These are phyloP conservation scores for Wallacemonas sp. DNA, from an alignment of 208 protist genomes.

Conservation along the genomic window DNA sequence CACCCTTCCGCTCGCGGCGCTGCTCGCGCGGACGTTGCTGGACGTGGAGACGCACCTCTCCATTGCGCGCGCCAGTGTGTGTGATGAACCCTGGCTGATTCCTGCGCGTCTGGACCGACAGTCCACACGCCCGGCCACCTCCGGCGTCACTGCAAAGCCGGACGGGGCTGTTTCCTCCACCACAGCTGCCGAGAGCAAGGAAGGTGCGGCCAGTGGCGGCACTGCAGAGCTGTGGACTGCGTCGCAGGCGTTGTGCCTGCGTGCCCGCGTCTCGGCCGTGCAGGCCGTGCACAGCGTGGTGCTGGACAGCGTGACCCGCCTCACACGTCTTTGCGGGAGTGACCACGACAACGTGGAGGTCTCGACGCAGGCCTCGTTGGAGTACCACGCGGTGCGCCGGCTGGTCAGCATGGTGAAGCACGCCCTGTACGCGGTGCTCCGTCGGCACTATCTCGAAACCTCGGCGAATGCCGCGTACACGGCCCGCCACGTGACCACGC, in stretches of 20 bases:
- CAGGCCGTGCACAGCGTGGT: slow-evolving; percentile 27
- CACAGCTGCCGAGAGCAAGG: background rate
- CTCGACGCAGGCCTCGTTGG: background rate
- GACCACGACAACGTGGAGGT: background rate
- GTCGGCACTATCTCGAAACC: slow-evolving; percentile 18
- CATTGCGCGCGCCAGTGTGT: background rate
- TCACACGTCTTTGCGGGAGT: background rate
- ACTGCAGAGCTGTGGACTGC: too few species aligned
- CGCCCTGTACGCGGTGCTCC: background rate
- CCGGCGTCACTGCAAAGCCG: too few species aligned
- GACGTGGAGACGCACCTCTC: slow-evolving; percentile 14
- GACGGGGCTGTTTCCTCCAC: background rate
- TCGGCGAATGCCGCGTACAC: background rate
- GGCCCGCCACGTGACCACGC: background rate
- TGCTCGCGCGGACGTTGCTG: slow-evolving; percentile 4
- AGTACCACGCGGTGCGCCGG: slow-evolving; percentile 2
- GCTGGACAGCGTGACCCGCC: slow-evolving; percentile 8
- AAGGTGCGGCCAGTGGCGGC: background rate
- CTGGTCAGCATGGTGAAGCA: slow-evolving; percentile 11
- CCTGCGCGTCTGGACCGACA: background rate
- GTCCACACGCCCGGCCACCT: too few species aligned
- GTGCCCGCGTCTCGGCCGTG: slow-evolving; percentile 16
- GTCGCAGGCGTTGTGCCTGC: slow-evolving; percentile 22
- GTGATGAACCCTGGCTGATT: background rate
- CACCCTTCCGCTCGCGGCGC: background rate